Conservation (phyloP, 352 stramenopile genomes). For the Halophytophthora batemanensis region DNA sequence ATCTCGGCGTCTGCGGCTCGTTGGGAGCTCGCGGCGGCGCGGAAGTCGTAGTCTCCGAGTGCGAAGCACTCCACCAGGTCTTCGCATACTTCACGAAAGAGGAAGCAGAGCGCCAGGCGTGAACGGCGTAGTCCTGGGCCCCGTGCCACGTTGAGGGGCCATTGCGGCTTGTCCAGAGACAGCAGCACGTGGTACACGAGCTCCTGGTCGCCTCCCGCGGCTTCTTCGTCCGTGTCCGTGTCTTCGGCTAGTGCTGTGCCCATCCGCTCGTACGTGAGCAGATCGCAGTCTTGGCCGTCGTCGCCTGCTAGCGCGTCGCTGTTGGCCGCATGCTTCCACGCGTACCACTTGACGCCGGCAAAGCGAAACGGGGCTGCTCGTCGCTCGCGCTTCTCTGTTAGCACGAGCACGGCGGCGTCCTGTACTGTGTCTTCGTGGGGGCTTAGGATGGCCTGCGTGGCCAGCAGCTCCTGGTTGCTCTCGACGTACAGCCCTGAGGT, state of each 20-base stretch:
- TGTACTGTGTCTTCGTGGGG: conserved; percentile 19
- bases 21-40: conserved; percentile 17
- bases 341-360: conserved; percentile 55
- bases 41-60: conserved; percentile 41
- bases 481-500: conserved; percentile 42
- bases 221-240: neutral
- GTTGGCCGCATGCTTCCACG: conserved; percentile 23
- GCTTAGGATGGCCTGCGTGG: conserved; percentile 37
- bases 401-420: conserved; percentile 38
- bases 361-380: conserved; percentile 48
- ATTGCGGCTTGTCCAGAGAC: conserved; percentile 42
- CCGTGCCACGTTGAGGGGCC: conserved; percentile 23
- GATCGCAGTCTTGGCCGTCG: conserved; percentile 28
- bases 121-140: conserved; percentile 24
- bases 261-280: conserved; percentile 65
- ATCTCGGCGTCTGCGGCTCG: conserved; percentile 33
- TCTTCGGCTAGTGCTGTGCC: conserved; percentile 37
- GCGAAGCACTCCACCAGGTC: conserved; percentile 58
- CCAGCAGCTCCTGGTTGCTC: conserved; percentile 28
- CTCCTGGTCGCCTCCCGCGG: conserved; percentile 22
- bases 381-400: conserved; percentile 24
- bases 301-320: neutral
- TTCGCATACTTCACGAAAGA: conserved; percentile 48
- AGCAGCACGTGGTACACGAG: conserved; percentile 52
- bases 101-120: conserved; percentile 43